Evolutionary conservation across 1,284 basidiomycete species (phyloP).

Genomic region (Cystobasidium pallidum): DNA sequence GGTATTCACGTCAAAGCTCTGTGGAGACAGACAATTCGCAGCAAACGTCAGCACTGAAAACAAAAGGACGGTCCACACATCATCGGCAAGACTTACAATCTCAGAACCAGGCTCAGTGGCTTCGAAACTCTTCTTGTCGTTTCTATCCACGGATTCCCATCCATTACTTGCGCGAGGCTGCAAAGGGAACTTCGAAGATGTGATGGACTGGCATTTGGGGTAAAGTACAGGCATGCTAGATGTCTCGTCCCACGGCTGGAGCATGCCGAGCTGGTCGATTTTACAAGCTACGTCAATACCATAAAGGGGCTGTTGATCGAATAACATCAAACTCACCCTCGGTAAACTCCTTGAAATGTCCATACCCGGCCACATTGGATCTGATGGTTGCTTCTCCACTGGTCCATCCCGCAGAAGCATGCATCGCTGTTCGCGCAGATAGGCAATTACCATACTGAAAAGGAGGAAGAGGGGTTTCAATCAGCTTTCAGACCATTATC

Average conservation of each 20-base stretch:
- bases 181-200: slow-evolving; percentile 35
- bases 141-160: slow-evolving; percentile 40
- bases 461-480: too few species aligned
- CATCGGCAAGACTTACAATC: slow-evolving; percentile 15
- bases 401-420: slow-evolving; percentile 29
- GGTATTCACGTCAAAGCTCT: slow-evolving; percentile 40
- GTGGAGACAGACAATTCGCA: neutral
- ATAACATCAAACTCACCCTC: slow-evolving; percentile 21
- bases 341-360: slow-evolving; percentile 30
- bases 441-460: slow-evolving; percentile 41
- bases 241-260: slow-evolving; percentile 38
- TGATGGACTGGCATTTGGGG: slow-evolving; percentile 43
- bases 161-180: slow-evolving; percentile 20
- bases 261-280: slow-evolving; percentile 28
- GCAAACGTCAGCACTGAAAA: slow-evolving; percentile 15
- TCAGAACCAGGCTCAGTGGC: slow-evolving; percentile 30
- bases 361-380: slow-evolving; percentile 23
- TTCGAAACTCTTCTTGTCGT: slow-evolving; percentile 44
- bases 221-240: slow-evolving; percentile 24
- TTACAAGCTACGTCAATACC: too few species aligned
- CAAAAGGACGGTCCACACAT: neutral
- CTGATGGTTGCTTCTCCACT: slow-evolving; percentile 9
- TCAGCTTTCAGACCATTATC: neutral
- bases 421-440: slow-evolving; percentile 40
- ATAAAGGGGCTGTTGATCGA: too few species aligned